Base-by-base conservation (phyloP, 257 asterid species). In the Coffea eugenioides region DNA sequence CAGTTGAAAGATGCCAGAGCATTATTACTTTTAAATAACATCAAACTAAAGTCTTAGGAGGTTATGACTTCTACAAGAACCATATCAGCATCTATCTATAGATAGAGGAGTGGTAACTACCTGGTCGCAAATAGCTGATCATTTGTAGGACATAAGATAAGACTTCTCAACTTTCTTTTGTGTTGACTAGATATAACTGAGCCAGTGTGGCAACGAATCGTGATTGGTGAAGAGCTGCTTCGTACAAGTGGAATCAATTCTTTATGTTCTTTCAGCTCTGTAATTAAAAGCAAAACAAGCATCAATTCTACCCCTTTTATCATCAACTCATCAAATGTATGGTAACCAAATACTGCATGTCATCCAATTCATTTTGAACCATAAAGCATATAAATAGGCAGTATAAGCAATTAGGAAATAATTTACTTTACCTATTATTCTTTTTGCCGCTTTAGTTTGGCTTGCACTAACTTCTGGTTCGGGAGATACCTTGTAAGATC, bases 121-220 rank as follows among this genome's bases (percentile, higher is more conserved):
- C 90, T 86, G 71, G 90, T 89, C 39, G 82, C 89, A 84, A 89
- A 89, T 27, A 89, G 88, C 80, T 87, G 87, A 69, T 87, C 89
- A 67, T 85, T 89, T 65, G 89, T 77, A 2, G 90, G 92, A 75
- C 89, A 87, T 25, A 83, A 68, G 52, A 81, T 77, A 76, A 89
- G 87, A 76, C 89, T 87, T 87, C 90, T 87, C 84, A 89, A 72
- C 87, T 84, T 89, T 81, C 92, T 89, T 80, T 87, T 89, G 79
- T 89, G 92, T 36, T 87, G 88, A 85, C 92, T 89, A 51, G 88
- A 70, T 21, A 83, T 54, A 52, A 84, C 45, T 78, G 77, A 86
- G 43, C 82, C 57, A n/a, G 87, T 74, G 54, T 85, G 89, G 83
- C 87, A 87, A 36, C 81, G 83, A 69, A 89, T 80, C 69, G 43